These are phyloP conservation scores for Lodderomyces theae DNA, from an alignment of 1,139 yeast genomes.

Conservation along the genomic window DNA sequence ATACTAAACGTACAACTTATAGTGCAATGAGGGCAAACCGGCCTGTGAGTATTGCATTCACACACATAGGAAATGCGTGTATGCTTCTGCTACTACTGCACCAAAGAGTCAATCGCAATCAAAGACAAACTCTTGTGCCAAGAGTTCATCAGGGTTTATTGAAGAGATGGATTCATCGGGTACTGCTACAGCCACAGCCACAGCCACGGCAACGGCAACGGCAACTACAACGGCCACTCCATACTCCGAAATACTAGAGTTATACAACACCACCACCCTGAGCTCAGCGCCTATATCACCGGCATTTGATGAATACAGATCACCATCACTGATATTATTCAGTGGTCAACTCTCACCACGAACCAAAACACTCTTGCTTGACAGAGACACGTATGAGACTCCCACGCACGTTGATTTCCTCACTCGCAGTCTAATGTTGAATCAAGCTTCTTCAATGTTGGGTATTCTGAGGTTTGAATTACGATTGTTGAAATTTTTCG, in stretches of 20 bases:
- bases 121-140: neutral
- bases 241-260: neutral
- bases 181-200: neutral
- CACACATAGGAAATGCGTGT: slow-evolving; percentile 30
- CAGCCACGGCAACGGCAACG: neutral
- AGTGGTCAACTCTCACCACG: neutral
- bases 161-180: neutral
- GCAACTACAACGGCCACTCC: neutral
- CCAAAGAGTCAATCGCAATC: neutral
- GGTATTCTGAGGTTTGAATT: slow-evolving; percentile 29
- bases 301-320: neutral
- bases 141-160: neutral
- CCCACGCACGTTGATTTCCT: slow-evolving; percentile 4
- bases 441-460: slow-evolving; percentile 19
- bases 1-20: too few species aligned
- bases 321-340: neutral
- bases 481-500: slow-evolving; percentile 29
- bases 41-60: slow-evolving; percentile 37
- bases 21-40: slow-evolving; percentile 36
- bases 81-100: slow-evolving; percentile 14
- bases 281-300: neutral
- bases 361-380: neutral
- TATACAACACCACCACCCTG: neutral
- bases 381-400: neutral
- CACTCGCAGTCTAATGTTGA: slow-evolving; percentile 13